Evolutionary conservation across 371 early-diverging fungal species (phyloP).

Genomic region (Saksenaea oblongispora): DNA sequence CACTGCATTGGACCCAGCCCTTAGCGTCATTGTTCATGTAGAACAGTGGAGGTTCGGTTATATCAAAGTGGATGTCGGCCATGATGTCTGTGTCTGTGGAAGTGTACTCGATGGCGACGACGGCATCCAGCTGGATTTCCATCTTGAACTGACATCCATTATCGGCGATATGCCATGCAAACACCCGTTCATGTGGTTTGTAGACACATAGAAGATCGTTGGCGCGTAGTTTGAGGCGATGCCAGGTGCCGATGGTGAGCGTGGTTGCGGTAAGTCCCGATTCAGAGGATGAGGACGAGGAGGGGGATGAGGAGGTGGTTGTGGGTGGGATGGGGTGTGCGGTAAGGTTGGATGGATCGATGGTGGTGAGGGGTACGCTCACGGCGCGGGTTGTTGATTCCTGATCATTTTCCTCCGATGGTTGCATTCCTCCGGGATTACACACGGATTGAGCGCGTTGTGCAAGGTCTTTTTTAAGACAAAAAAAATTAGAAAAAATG

Average conservation of each 20-base stretch:
- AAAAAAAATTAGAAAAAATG: background rate
- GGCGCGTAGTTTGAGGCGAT: constrained; percentile 61
- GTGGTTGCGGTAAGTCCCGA: constrained; percentile 59
- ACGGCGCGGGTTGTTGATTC: constrained; percentile 11
- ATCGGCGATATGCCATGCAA: constrained; percentile 76
- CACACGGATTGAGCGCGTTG: constrained; percentile 18
- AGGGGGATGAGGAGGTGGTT: background rate
- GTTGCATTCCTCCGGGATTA: background rate
- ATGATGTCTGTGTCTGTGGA: constrained; percentile 46
- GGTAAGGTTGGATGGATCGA: constrained; percentile 22
- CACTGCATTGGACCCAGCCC: constrained; percentile 69
- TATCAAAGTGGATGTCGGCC: constrained; percentile 61
- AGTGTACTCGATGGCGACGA: constrained; percentile 60
- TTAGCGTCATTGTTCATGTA: constrained; percentile 52
- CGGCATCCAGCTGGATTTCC: constrained; percentile 61
- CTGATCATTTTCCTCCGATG: background rate
- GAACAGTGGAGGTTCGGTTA: constrained; percentile 64
- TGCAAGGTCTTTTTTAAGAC: constrained; percentile 1
- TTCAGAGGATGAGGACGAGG: background rate
- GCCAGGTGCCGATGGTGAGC: constrained; percentile 78
- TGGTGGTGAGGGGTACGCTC: constrained; percentile 23
- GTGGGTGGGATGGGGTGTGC: background rate
- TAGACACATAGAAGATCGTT: constrained; percentile 71
- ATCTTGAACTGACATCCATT: constrained; percentile 69
- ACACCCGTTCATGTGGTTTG: constrained; percentile 47